Base-by-base conservation (phyloP, 306 rosid species). In the Prunus kanzakura region DNA sequence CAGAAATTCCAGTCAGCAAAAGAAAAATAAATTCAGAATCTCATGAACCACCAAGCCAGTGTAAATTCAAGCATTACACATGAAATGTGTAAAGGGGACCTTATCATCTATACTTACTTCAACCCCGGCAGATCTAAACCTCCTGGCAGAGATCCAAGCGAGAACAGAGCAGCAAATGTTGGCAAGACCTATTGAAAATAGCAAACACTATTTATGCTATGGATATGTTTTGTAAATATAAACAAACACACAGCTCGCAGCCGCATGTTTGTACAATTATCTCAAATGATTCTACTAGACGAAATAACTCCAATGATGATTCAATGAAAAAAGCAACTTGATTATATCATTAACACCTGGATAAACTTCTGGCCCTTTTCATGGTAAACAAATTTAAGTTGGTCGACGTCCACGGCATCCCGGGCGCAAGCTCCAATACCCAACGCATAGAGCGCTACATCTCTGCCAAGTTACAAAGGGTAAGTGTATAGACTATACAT, bases 341-440 rank as follows among this genome's bases (percentile, higher is more conserved):
- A 73, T 60, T 9, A 54, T 68, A 11, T 29, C 30, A 69, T 58
- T 2, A 73, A 54, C 55, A 95, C 99, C 97, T 92, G 87, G 25
- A 95, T 82, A 83, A 25, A 81, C 66, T 86, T 61, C 84, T 87
- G 97, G 22, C 99, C 96, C 65, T 79, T 80, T 72, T 89, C 91
- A 82, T 89, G 87, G 85, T 95, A 90, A 83, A 92, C 91, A 79
- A 84, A 95, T 81, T 95, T 89, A 66, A 95, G 97, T 78, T 95
- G 96, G 67, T 88, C 97, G 4, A 73, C 74, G 62, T 95, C 97
- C 49, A 90, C 89, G 16, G 99, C 96, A 78, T 95, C 83, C 43
- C 71, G 78, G 13, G 87, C 86, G 76, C 97, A 90, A 11, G 89
- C 97, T 72, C 99, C 99, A 45, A 92, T 75, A 18, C 97, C 97